These are phyloP conservation scores for Aureobasidium uvarum DNA, from an alignment of 2,329 filamentous ascomycete species.

Conservation along the genomic window DNA sequence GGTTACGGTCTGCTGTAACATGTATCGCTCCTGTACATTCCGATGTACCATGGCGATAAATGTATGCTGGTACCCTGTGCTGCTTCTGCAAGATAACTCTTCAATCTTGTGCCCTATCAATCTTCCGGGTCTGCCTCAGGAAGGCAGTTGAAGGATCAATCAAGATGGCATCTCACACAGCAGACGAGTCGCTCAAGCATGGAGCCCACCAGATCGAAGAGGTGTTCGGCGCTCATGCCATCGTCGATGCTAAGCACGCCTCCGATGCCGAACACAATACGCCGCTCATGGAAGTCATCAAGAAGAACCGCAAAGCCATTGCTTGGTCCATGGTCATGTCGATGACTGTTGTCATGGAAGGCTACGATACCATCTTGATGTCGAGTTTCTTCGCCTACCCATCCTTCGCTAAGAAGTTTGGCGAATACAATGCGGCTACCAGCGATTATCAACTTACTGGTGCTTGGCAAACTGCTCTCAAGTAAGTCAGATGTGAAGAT, in stretches of 20 bases:
- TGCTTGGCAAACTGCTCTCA: slow-evolving; percentile 21
- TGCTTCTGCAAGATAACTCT: not conserved
- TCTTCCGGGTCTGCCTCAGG: not conserved
- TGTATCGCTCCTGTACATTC: not conserved
- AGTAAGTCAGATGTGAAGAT: slow-evolving; percentile 34
- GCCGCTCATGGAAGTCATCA: slow-evolving; percentile 11
- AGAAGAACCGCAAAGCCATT: slow-evolving; percentile 44
- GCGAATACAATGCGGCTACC: slow-evolving; percentile 6
- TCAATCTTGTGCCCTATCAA: not conserved
- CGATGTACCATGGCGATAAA: slow-evolving; percentile 15
- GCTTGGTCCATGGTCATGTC: slow-evolving; percentile 61
- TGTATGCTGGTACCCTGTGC: not conserved
- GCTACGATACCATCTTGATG: slow-evolving; percentile 63
- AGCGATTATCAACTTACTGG: slow-evolving; percentile 10
- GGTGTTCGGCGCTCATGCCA: slow-evolving; percentile 20
- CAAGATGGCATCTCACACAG: slow-evolving; percentile 19
- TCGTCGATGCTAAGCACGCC: slow-evolving; percentile 19
- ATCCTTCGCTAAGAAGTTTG: slow-evolving; percentile 15
- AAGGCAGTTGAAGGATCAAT: not conserved
- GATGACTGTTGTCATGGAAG: slow-evolving; percentile 60
- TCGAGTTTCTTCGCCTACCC: slow-evolving; percentile 47
- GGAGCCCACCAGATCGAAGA: slow-evolving; percentile 22
- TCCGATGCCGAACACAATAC: slow-evolving; percentile 20
- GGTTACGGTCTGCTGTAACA: not conserved
- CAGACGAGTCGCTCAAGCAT: slow-evolving; percentile 25